Base-by-base conservation (phyloP, 2,329 filamentous ascomycete species). In the Gnomoniopsis smithogilvyi region DNA sequence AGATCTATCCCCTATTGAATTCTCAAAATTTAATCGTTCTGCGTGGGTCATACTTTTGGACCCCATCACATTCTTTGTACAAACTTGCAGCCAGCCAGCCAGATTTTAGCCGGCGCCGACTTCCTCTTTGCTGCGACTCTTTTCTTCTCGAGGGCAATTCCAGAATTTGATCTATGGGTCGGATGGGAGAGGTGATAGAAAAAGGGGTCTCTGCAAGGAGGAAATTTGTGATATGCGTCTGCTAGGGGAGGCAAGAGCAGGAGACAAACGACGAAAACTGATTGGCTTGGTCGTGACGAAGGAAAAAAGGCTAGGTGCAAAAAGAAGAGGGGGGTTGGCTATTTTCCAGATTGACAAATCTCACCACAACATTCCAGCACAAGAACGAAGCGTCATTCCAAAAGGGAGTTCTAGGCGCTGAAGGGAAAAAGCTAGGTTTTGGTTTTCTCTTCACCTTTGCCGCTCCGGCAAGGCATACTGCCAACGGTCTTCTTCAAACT, bases 361-460 rank as follows among this genome's bases (percentile, higher is more conserved):
- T 19, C n/a, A 19, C 43, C 15, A 43, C 55, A 48, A 41, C 21
- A 34, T n/a, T 38, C 36, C 49, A 57, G 33, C 30, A 56, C 30
- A 41, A 26, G 30, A 26, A 54, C 19, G 48, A 46, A 3, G 43
- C 15, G 43, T 19, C n/a, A 19, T 19, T 46, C 6, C 8, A 45
- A 60, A 45, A 54, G 30, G 45, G 52, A 50, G 54, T 38, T 50
- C 30, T 56, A 48, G 53, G 36, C 12, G 47, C 30, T 48, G 47
- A 51, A 48, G 51, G 48, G 43, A 58, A 55, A 62, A 64, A 61
- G 60, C 12, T 46, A 58, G 53, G 41, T 62, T 56, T 59, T 49
- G 7, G 54, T n/a, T 55, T 49, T 47, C 22, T 26, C 36, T 45
- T 4, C 49, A 12, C 34, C 19, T n/a, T 48, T 61, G 36, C 46